A percentile compares a stretch with the other conserved stretches of the same genome.
These are phyloP conservation scores for Cinnamomum micranthum DNA, from an alignment of 164 flowering plant genomes.

Conservation along the genomic window DNA sequence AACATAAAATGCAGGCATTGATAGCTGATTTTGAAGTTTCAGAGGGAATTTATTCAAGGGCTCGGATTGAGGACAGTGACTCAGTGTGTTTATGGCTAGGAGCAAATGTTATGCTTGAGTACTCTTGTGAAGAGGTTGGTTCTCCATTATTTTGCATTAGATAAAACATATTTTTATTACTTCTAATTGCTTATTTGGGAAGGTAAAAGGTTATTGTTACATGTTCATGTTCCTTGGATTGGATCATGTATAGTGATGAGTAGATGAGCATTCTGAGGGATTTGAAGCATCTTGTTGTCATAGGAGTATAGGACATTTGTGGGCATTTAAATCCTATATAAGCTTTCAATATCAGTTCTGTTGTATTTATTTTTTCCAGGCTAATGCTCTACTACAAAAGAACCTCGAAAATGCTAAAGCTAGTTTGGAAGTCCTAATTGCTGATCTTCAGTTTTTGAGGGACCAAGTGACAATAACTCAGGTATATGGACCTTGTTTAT, in stretches of 20 bases:
- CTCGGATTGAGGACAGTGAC: conserved; percentile 64
- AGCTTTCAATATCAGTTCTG: background rate
- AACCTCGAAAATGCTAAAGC: conserved; percentile 91
- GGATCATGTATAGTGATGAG: background rate
- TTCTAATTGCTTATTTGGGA: no score
- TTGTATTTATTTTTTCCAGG: conserved; percentile 33
- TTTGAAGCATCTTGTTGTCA: no score
- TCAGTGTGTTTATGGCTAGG: conserved; percentile 95
- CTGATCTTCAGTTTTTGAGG: conserved; percentile 74
- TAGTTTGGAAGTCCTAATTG: conserved; percentile 77
- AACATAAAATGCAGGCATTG: conserved; percentile 47
- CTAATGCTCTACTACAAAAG: conserved; percentile 59
- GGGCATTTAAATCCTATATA: background rate
- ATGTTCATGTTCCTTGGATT: background rate
- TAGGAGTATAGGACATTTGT: no score
- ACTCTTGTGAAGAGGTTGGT: conserved; percentile 30
- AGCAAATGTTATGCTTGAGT: conserved; percentile 98
- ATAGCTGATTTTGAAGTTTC: conserved; percentile 90
- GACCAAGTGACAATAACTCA: conserved; percentile 88
- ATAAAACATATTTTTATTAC: no score
- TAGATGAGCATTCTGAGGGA: background rate
- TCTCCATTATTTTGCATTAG: background rate
- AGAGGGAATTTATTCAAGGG: conserved; percentile 93
- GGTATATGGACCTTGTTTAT: conserved; percentile 29
- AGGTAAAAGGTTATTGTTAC: no score